Base-by-base conservation (phyloP, 78 protist genomes). In the Speleostelium caveatum region DNA sequence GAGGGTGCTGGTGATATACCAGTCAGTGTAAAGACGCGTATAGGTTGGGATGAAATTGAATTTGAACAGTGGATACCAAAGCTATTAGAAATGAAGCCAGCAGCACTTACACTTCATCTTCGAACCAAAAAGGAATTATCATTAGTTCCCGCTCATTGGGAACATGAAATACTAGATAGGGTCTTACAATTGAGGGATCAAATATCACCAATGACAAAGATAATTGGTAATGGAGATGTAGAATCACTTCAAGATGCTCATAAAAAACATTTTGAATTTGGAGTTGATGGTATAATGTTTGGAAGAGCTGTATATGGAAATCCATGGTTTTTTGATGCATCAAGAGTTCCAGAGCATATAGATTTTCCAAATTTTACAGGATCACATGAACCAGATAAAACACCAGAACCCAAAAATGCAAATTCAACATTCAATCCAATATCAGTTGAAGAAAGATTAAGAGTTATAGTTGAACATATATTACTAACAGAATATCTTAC, bases 221-320 rank as follows among this genome's bases (percentile, higher is more conserved):
- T 83, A 21, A n/a, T 69, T 28, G 91, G 80, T 19, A 83, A 83
- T 83, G 91, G 91, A 16, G 91, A 83, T 69, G 38, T 83, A 5
- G 91, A 83, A 22, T 39, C 80, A 0, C 39, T 26, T 2, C 36
- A 58, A 28, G 62, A 83, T n/a, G 66, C 35, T 4, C 10, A 41
- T 2, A 32, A 30, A 0, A 68, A 59, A 6, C 8, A 42, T 0
- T 5, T 41, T 1, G n/a, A 36, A 39, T 83, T 41, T 32, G 3
- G 7, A 26, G 21, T 83, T 14, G 60, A 83, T 42, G 91, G 91
- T 42, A 17, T 69, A 3, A 83, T 83, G 91, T 53, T 83, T 42
- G 91, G 91, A 2, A 8, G 91, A 24, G 91, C 69, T 21, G 22
- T 45, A 2, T 83, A 83, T 69, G 91, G 91, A 6, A 83, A 68